Evolutionary conservation across 352 stramenopile genomes (phyloP).

Genomic region (Phytophthora capsici): DNA sequence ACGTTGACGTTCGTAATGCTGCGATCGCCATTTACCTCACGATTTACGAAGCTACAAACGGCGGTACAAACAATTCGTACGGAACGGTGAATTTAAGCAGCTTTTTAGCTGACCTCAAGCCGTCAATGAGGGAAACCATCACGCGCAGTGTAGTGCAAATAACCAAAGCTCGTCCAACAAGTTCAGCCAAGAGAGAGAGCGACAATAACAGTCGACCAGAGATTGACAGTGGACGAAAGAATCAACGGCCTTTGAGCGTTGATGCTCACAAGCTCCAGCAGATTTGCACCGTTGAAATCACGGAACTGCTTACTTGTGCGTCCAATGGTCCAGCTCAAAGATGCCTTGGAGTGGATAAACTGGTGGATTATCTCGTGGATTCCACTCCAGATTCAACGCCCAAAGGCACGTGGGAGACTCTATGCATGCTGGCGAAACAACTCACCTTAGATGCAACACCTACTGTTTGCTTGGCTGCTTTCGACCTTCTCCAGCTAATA

Average conservation of each 20-base stretch:
- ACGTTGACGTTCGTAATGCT: constrained; percentile 80
- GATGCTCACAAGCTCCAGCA: constrained; percentile 66
- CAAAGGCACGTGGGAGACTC: constrained; percentile 77
- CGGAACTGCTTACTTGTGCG: constrained; percentile 48
- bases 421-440: constrained; percentile 72
- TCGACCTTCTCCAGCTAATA: constrained; percentile 66
- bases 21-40: constrained; percentile 70
- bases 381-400: constrained; percentile 43
- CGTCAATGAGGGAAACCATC: constrained; percentile 75
- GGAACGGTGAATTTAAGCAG: constrained; percentile 61
- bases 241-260: constrained; percentile 56
- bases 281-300: constrained; percentile 63
- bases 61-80: constrained; percentile 38
- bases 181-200: constrained; percentile 12
- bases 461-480: constrained; percentile 55
- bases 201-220: constrained; percentile 37
- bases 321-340: constrained; percentile 45
- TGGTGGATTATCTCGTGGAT: constrained; percentile 51
- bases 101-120: constrained; percentile 70
- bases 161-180: constrained; percentile 42
- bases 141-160: constrained; percentile 78
- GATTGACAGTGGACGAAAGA: constrained; percentile 55
- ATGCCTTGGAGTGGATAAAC: constrained; percentile 61
- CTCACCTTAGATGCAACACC: constrained; percentile 60
- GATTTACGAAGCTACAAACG: constrained; percentile 78